Percentiles rank a stretch among this genome's conserved stretches.
Evolutionary conservation across 129 eudicot species (phyloP).

Genomic region (Daucus carota): DNA sequence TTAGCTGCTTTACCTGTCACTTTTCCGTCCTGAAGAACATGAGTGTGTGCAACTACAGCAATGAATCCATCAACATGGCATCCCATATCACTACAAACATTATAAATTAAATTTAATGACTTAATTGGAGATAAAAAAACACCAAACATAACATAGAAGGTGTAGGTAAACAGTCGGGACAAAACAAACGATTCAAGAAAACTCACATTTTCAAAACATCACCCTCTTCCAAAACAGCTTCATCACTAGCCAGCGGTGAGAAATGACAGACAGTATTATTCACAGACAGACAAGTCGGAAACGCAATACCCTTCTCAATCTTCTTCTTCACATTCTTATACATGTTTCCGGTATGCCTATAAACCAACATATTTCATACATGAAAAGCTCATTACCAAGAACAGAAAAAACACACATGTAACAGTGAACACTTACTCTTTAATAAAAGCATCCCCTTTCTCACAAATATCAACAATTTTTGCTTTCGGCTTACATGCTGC

Average conservation of each 20-base stretch:
- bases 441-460: conserved; percentile 75
- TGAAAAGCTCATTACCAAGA: not conserved
- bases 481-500: conserved; percentile 76
- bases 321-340: conserved; percentile 92
- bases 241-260: conserved; percentile 85
- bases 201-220: conserved; percentile 83
- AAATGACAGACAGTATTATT: conserved; percentile 74
- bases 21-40: conserved; percentile 72
- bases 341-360: conserved; percentile 75
- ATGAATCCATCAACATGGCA: conserved; percentile 96
- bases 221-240: conserved; percentile 70
- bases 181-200: not conserved
- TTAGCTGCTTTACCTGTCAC: conserved; percentile 91
- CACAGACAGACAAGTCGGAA: conserved; percentile 91
- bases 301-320: conserved; percentile 86
- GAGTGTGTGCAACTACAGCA: conserved; percentile 88
- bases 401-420: not conserved
- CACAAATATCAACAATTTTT: conserved; percentile 86
- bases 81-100: conserved; percentile 71
- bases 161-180: not conserved
- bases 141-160: not conserved
- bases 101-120: not conserved
- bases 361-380: not conserved
- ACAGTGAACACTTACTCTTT: conserved; percentile 40
- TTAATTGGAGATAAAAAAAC: not conserved